A percentile compares a stretch with the other conserved stretches of the same genome.
Conservation (phyloP, 164 flowering plant species). For the Warburgia ugandensis region DNA sequence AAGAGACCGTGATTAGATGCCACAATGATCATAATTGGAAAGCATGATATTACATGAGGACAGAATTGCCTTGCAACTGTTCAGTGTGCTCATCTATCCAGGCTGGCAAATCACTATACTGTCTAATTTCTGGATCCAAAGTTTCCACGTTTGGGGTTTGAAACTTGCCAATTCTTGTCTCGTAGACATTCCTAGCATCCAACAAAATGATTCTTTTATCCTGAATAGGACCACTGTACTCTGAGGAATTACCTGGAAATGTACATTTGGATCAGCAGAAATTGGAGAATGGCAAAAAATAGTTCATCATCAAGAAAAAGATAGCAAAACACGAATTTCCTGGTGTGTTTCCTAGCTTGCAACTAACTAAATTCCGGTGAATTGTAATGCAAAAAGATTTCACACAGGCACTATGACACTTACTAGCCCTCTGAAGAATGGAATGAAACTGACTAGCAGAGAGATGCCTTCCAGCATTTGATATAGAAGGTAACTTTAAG, state of each 20-base stretch:
- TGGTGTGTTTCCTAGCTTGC: too few species aligned
- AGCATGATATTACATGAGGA: constrained; percentile 63
- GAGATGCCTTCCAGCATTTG: constrained; percentile 82
- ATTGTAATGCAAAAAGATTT: too few species aligned
- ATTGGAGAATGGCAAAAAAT: not conserved
- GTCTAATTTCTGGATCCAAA: constrained; percentile 84
- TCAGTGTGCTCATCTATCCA: constrained; percentile 79
- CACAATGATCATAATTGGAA: too few species aligned
- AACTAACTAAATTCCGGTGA: too few species aligned
- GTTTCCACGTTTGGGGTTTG: constrained; percentile 57
- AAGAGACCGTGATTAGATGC: too few species aligned
- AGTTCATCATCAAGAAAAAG: not conserved
- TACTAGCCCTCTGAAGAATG: constrained; percentile 61
- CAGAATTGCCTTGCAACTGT: constrained; percentile 48
- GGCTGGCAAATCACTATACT: constrained; percentile 81
- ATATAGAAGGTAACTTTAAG: constrained; percentile 51
- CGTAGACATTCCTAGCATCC: constrained; percentile 93
- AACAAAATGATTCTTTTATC: constrained; percentile 40
- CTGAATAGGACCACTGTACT: constrained; percentile 15
- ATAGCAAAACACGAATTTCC: too few species aligned
- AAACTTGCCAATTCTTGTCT: constrained; percentile 94
- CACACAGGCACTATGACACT: too few species aligned
- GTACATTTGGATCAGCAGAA: not conserved
- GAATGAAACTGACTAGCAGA: constrained; percentile 86
- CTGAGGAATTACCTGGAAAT: constrained; percentile 26